Evolutionary conservation across 441 rosid species (phyloP), one percentile per base, ranked within the genome.

Genomic region (Syzygium malaccense): DNA sequence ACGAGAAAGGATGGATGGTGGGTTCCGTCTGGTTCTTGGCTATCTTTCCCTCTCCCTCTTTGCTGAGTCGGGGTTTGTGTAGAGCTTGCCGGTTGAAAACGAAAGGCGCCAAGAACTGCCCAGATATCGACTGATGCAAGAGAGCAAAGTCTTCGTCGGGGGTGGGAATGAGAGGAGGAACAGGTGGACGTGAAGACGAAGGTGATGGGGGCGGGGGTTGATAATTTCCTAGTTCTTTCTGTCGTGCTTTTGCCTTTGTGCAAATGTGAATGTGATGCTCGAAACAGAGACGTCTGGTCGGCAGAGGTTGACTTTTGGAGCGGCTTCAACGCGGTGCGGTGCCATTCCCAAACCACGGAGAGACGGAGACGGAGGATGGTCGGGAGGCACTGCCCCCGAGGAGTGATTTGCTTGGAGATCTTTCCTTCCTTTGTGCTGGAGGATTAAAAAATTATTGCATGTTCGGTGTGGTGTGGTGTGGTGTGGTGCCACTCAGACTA

Each of bases 211-310:
- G 78, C 1, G 1, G 41, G 8, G 9, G 48, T 7, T 45, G 48
- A 45, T 45, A 1, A 1, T 9, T 33, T 11, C 28, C 15, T 3
- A 2, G 3, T 25, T 20, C 48, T 19, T 4, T 0, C 25, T 20
- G 14, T 20, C 32, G 32, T 71, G 49, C 13, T 3, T 10, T 7
- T 13, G 49, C 28, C 2, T 37, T 30, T 6, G 26, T 4, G 26
- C 62, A 45, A 57, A 28, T 25, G 62, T 9, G 62, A 23, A 57
- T 0, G 14, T 10, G 62, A 56, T 9, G 62, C 62, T 9, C 6
- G 28, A 11, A 57, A 57, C n/a, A 9, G 14, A 25, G 62, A 57
- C 62, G 62, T 25, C 6, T 57, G 60, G 62, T 25, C 13, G 62
- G 26, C 11, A 13, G 14, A 10, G 13, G 62, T 57, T 57, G 28